Conservation (phyloP, 768 basidiomycete genomes). For the Naganishia vaughanmartiniae region DNA sequence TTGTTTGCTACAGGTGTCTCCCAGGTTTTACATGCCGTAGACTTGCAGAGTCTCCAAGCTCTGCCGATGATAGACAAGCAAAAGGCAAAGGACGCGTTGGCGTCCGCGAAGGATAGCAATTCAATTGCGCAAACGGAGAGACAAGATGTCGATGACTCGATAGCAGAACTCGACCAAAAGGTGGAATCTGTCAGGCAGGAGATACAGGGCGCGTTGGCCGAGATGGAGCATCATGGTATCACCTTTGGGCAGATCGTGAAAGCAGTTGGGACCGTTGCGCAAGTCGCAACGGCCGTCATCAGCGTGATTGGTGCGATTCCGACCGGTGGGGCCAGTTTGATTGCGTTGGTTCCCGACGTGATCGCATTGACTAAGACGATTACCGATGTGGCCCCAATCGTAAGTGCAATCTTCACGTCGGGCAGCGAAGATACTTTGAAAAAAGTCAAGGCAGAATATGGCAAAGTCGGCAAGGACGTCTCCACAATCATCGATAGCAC, state of each 20-base stretch:
- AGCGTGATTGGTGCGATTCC: neutral
- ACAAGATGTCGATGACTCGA: neutral
- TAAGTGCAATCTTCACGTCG: neutral
- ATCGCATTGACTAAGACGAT: neutral
- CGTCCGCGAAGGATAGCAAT: neutral
- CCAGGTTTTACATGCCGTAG: neutral
- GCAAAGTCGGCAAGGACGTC: neutral
- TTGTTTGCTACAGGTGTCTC: neutral
- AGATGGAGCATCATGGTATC: neutral
- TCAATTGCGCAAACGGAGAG: neutral
- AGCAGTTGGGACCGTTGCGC: neutral
- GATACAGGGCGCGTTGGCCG: neutral
- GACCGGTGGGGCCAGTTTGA: slow-evolving; percentile 1
- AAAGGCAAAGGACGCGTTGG: neutral
- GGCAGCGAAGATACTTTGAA: neutral
- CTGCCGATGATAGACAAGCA: neutral
- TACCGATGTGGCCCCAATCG: neutral
- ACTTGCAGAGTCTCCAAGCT: neutral
- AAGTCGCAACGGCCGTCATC: slow-evolving; percentile 1
- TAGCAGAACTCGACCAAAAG: neutral
- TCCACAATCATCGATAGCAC: neutral
- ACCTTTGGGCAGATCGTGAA: neutral
- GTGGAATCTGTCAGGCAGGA: neutral
- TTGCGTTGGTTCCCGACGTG: neutral
- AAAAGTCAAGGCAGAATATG: neutral